Base-by-base conservation (phyloP, 2,329 filamentous ascomycete species). In the Claviceps monticola region DNA sequence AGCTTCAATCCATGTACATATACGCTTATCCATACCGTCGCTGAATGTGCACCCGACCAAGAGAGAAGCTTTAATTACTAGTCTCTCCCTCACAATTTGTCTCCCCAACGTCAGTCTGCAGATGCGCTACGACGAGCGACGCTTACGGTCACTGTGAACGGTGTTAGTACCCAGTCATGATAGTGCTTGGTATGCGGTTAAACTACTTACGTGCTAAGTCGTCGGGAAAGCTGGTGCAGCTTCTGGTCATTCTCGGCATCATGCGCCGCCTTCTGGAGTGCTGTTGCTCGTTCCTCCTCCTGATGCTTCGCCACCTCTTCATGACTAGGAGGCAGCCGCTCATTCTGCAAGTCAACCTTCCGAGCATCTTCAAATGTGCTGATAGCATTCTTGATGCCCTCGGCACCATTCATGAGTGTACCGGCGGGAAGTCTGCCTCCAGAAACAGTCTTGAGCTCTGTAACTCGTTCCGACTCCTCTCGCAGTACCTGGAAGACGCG, bases 331-430 rank as follows among this genome's bases (percentile, higher is more conserved):
- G 93, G 93, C 57, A 98, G 75, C 56, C 88, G 80, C 72, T 98
- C 93, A 67, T 98, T 98, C 71, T 97, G 90, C 56, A 97, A 64
- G 71, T 98, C 93, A 48, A 98, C 90, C 75, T 96, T 97, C 56
- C 89, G 79, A 16, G 93, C 93, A 67, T 98, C 93, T 67, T 98
- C 93, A 59, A 98, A 98, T 60, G 82, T 94, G 69, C 82, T 91
- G 61, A 98, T 98, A 37, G 93, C 93, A 63, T 96, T 90, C 76
- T 97, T 98, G 74, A 97, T 96, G 54, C 93, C 93, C 71, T 98
- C 93, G 1, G 93, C 91, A 54, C 93, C 93, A 50, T 97, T 79
- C 93, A 98, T 97, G 56, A 98, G 83, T 5, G 93, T 98, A 53
- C 93, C 93, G 6, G 90, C 89, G 1, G 93, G 93, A 56, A 98